Base-by-base conservation (phyloP, 352 stramenopile genomes). In the Phytophthora pinifolia region DNA sequence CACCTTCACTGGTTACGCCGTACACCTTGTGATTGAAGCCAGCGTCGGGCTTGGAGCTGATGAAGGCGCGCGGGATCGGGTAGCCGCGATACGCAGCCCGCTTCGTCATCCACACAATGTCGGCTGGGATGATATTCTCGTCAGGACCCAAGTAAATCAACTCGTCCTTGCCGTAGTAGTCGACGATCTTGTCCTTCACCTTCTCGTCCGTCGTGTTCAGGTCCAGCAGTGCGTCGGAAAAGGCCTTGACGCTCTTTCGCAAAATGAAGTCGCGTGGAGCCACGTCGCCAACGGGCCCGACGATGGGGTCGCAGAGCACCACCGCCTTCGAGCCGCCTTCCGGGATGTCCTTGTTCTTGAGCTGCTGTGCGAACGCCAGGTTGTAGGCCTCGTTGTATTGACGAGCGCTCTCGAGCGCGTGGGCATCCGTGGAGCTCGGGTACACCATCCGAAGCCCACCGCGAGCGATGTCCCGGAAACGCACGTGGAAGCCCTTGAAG, bases 171-270 rank as follows among this genome's bases (percentile, higher is more conserved):
- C 77, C 79, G 61, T 93, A 90, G 65, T 88, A 89, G 62, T 88
- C 79, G 35, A 86, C 71, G 32, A 84, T 79, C 62, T 86, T 89
- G 20, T 57, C 45, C 67, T 89, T 91, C 12, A 88, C 78, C 6
- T 74, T 70, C 18, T 85, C 71, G 46, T 90, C 74, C 30, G 68
- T 85, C 3, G 82, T 88, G 74, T 92, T 92, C 36, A 92, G 37
- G 61, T 92, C 83, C 36, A 94, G 55, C 12, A 94, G 56, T 9
- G 80, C 80, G 38, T 92, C 84, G 29, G 90, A 97, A 70, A 99
- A 99, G 13, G 94, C 96, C 77, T 99, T 98, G 46, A 99, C 95
- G 38, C 83, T 94, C 84, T 99, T 99, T 54, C 96, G 86, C 59
- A 98, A 92, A 53, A 92, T 93, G 44, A 90, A 95, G 53, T 95